Conservation (phyloP, 495 filamentous ascomycete species). For the Aspergillus panamensis region DNA sequence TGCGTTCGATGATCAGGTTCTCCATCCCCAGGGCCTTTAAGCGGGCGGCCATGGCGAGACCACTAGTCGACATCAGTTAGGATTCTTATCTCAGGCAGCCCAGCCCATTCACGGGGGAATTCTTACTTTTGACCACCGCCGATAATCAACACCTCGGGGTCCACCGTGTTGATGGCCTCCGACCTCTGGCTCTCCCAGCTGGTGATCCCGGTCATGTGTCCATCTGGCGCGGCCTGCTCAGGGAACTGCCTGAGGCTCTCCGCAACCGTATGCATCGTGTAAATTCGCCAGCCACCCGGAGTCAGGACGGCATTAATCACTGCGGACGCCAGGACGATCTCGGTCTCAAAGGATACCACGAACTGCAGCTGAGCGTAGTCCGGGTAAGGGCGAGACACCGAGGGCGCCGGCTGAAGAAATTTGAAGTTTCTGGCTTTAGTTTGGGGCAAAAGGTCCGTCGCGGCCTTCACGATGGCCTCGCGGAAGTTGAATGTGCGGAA, state of each 20-base stretch:
- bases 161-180: conserved; percentile 21
- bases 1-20: conserved; percentile 59
- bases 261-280: conserved; percentile 26
- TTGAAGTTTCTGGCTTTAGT: conserved; percentile 25
- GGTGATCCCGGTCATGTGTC: conserved; percentile 26
- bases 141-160: conserved; percentile 26
- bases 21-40: conserved; percentile 59
- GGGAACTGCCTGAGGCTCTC: conserved; percentile 23
- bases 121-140: conserved; percentile 28
- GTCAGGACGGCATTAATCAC: conserved; percentile 27
- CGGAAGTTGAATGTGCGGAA: conserved; percentile 27
- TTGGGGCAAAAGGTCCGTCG: conserved; percentile 24
- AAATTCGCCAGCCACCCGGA: conserved; percentile 23
- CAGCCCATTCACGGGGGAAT: too few species aligned
- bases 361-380: conserved; percentile 26
- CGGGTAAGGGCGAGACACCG: conserved; percentile 22
- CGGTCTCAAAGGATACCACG: conserved; percentile 25
- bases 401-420: conserved; percentile 23
- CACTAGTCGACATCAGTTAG: background rate
- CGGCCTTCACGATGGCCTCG: conserved; percentile 23
- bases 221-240: conserved; percentile 19
- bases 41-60: conserved; percentile 50
- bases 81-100: too few species aligned
- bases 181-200: conserved; percentile 26
- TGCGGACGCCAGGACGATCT: conserved; percentile 24